Evolutionary conservation across 2,329 filamentous ascomycete species (phyloP).

Genomic region (Cytospora mali): DNA sequence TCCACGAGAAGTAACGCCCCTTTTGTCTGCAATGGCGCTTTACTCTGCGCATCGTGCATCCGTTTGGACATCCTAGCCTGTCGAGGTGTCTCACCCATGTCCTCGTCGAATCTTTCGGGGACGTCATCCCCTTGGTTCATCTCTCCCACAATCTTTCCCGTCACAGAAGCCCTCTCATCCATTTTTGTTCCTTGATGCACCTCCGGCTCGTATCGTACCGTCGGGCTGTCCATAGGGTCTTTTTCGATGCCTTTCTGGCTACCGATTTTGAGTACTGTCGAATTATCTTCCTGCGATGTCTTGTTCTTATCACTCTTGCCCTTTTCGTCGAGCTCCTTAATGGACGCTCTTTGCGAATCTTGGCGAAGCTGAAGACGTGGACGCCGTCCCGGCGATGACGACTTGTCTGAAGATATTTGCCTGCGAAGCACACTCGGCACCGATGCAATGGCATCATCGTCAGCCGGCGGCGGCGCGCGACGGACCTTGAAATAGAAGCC

Average conservation of each 20-base stretch:
- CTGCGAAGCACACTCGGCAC: constrained; percentile 7
- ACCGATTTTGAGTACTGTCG: neutral
- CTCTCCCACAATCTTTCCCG: neutral
- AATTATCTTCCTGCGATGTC: neutral
- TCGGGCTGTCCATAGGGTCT: neutral
- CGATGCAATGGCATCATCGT: neutral
- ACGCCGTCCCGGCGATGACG: neutral
- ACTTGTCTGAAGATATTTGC: neutral
- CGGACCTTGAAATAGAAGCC: constrained; percentile 15
- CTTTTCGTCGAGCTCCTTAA: neutral
- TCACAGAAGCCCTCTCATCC: neutral
- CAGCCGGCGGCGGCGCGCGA: neutral
- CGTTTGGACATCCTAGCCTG: neutral
- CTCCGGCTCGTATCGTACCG: neutral
- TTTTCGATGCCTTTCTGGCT: neutral
- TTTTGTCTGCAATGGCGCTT: neutral
- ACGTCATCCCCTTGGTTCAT: neutral
- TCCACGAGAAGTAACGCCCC: constrained; percentile 13
- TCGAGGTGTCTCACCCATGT: neutral
- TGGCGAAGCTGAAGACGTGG: constrained; percentile 1
- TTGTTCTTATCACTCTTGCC: neutral
- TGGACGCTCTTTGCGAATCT: neutral
- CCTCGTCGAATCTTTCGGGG: neutral
- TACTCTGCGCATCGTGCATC: neutral
- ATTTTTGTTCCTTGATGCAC: neutral